A percentile compares a stretch with the other conserved stretches of the same genome.
Conservation (phyloP, 129 eudicot genomes). For the Calendula officinalis region DNA sequence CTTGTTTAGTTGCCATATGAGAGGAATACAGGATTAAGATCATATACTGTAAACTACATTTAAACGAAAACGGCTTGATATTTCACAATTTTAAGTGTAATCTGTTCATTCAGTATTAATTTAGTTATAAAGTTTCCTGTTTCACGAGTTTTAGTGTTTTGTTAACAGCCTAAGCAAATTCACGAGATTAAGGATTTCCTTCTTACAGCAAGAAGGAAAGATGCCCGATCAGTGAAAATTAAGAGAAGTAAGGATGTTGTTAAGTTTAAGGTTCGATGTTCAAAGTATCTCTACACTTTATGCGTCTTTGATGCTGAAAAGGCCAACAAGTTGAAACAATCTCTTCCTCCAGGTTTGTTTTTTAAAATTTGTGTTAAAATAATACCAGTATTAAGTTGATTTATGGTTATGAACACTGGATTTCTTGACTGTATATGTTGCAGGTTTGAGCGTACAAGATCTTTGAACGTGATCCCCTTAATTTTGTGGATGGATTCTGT, state of each 20-base stretch:
- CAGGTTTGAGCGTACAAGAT: slow-evolving; percentile 36
- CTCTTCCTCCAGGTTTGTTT: slow-evolving; percentile 32
- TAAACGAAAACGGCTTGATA: not conserved
- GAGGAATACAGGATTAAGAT: no score
- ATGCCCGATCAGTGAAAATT: slow-evolving; percentile 30
- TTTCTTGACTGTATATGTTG: not conserved
- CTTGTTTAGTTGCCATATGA: no score
- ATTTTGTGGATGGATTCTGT: slow-evolving; percentile 8
- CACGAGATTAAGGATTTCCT: slow-evolving; percentile 37
- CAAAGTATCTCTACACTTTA: slow-evolving; percentile 30
- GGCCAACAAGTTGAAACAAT: slow-evolving; percentile 36
- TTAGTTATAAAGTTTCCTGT: no score
- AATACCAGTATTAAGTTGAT: not conserved
- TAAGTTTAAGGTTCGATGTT: slow-evolving; percentile 32
- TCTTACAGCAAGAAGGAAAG: slow-evolving; percentile 35
- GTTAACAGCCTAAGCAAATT: slow-evolving; percentile 31
- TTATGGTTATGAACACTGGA: not conserved
- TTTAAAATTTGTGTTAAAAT: no score
- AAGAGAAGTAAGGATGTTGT: slow-evolving; percentile 37
- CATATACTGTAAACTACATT: not conserved
- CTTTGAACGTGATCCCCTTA: slow-evolving; percentile 7
- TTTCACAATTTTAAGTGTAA: not conserved
- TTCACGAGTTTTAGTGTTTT: not conserved
- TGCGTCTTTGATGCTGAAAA: slow-evolving; percentile 31
- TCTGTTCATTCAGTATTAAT: no score